Base-by-base conservation (phyloP, 2,329 filamentous ascomycete genomes). In the Fonsecaea monophora region DNA sequence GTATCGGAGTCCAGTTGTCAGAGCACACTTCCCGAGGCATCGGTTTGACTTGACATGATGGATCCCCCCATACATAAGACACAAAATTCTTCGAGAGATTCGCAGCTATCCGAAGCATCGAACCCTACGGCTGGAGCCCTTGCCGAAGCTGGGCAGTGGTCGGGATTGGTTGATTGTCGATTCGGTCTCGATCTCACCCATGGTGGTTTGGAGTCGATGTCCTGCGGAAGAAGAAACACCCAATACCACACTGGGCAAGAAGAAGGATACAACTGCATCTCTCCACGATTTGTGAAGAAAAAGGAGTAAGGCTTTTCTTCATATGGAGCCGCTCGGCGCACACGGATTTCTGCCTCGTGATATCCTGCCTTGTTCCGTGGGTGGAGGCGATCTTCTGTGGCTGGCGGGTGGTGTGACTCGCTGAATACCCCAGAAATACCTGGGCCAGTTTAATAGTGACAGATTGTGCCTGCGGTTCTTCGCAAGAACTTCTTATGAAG, bases 391-490 rank as follows among this genome's bases (percentile, higher is more conserved):
- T 7, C 34, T 18, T 38, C 54, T 45, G 38, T 5, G 54, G 45
- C 15, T 12, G 30, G 38, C n/a, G 40, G 25, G n/a, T 12, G 32
- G 21, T 42, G 35, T 18, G 32, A 53, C 58, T 35, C 42, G 60
- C 58, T 62, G 62, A 37, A 37, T 63, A 62, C 37, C 48, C 30
- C 58, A 42, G 59, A 65, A 53, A 38, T 35, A 53, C 58, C 60
- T 32, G 42, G 62, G 62, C 59, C 25, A 60, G 62, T 65, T 60
- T 56, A 62, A 62, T 34, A 62, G 58, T 68, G 66, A 62, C 38
- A 4, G 45, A 50, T n/a, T n/a, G 12, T 37, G 12, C 40, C 57
- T 54, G 18, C 45, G 35, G 15, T 40, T 21, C 21, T 21, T 21
- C 21, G 21, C 21, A 21, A 21, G 21, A 21, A 21, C 48, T 53